phyloP scores from a whole-genome alignment of 306 rosid species.

The Casuarina cunninghamiana region DNA sequence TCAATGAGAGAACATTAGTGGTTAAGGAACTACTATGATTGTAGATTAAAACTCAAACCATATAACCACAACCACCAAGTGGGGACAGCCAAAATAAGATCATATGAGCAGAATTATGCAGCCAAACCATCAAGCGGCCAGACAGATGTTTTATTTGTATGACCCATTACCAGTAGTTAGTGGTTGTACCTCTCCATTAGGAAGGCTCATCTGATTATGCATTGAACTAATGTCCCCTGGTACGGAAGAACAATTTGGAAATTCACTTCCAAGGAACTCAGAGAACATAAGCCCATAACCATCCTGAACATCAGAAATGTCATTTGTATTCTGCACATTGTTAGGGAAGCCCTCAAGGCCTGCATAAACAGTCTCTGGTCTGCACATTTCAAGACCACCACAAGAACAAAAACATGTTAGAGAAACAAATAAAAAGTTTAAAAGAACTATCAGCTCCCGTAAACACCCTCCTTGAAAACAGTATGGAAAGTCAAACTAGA shows the following conservation, averaged over 20 bases:
- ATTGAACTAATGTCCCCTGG: constrained; percentile 66
- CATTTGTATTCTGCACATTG: constrained; percentile 59
- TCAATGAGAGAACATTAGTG: constrained; percentile 20
- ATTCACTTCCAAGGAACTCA: constrained; percentile 77
- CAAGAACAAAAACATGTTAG: constrained; percentile 29
- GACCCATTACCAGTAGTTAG: constrained; percentile 29
- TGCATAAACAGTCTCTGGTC: constrained; percentile 67
- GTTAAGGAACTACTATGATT: constrained; percentile 5
- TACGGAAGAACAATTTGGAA: constrained; percentile 76
- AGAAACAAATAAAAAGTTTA: constrained; percentile 23
- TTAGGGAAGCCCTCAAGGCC: constrained; percentile 70
- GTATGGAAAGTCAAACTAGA: constrained; percentile 9
- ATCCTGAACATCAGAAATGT: constrained; percentile 79
- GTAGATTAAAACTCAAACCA: neutral
- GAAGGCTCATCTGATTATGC: constrained; percentile 72
- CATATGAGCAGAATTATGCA: neutral
- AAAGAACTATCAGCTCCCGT: constrained; percentile 24
- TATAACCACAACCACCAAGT: neutral
- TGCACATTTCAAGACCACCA: constrained; percentile 40
- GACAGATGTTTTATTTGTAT: constrained; percentile 15
- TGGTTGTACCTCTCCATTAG: constrained; percentile 62
- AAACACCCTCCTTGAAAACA: constrained; percentile 12
- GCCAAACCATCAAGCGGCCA: constrained; percentile 27
- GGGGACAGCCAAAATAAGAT: constrained; percentile 3
- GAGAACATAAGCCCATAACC: constrained; percentile 95